Base-by-base conservation (phyloP, 257 asterid genomes). In the Ballota nigra region DNA sequence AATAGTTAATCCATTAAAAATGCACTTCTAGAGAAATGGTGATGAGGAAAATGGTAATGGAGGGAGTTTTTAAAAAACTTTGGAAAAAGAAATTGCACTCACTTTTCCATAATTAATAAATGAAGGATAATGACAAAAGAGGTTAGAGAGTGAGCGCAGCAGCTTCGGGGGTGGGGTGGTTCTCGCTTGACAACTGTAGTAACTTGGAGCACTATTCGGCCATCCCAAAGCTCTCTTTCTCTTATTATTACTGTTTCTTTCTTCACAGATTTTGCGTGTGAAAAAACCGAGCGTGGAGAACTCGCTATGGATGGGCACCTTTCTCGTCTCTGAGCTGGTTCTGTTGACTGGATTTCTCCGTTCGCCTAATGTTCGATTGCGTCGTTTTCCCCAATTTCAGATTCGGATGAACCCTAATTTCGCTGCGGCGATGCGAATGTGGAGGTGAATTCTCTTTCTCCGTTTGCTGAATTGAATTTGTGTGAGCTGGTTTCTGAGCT, bases 401-500 rank as follows among this genome's bases (percentile, higher is more conserved):
- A 71, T 70, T 77, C 63, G 19, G 74, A 64, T 33, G 78, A 83
- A 80, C 87, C 83, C 84, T 75, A 83, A 65, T 75, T 77, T 63
- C 3, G 1, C 15, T 15, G 64, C 72, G 28, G 65, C 68, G 73
- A 68, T 69, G 75, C 68, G 65, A 82, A 82, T 79, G 86, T 45
- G 34, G 81, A 74, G 83, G 82, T 72, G 69, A 73, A 11, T 67
- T 34, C 51, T 34, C 51, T 33, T 19, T 33, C 15, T 31, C 51
- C 31, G 2, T 31, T 28, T 59, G 20, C 29, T 71, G 58, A 20
- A 22, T 57, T 24, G 43, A 12, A 33, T 75, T 70, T 19, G 18
- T 51, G 13, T 10, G 12, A 7, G 18, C 26, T 73, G 69, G 19
- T 24, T 28, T 16, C 23, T 19, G 4, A 60, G 41, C 63, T 53